phyloP scores from a whole-genome alignment of 208 protist species.

The Acanthamoeba sp. region DNA sequence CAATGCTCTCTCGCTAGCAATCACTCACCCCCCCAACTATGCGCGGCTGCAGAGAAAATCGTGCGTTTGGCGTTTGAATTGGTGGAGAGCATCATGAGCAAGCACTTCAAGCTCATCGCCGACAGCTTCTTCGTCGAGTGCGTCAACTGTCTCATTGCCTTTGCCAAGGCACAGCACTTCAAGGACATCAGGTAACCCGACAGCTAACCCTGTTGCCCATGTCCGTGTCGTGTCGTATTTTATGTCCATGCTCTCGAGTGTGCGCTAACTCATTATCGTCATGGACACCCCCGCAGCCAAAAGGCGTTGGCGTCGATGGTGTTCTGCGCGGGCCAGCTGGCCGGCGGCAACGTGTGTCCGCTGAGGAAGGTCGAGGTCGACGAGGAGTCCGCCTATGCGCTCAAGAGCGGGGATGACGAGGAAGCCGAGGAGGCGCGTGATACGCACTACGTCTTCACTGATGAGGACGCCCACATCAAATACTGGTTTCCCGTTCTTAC shows the following conservation, averaged over 20 bases:
- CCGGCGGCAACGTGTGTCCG: slow-evolving; percentile 4
- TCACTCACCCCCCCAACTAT: neutral
- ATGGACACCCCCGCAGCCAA: slow-evolving; percentile 29
- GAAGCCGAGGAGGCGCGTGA: neutral
- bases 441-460: slow-evolving; percentile 56
- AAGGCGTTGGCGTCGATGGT: slow-evolving; percentile 70
- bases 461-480: slow-evolving; percentile 66
- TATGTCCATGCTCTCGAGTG: neutral
- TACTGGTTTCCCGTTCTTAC: slow-evolving; percentile 85
- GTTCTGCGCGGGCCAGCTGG: slow-evolving; percentile 54
- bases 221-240: neutral
- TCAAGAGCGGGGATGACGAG: slow-evolving; percentile 21
- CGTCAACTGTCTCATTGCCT: slow-evolving; percentile 86
- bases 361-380: neutral
- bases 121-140: slow-evolving; percentile 85
- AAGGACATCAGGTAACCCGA: slow-evolving; percentile 74
- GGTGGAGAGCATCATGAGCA: slow-evolving; percentile 79
- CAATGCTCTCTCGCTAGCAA: too few relatives aligned
- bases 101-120: slow-evolving; percentile 76
- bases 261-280: neutral
- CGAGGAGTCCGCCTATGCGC: neutral
- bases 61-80: slow-evolving; percentile 76
- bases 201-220: neutral
- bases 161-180: slow-evolving; percentile 80
- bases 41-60: slow-evolving; percentile 18